Conservation (phyloP, 2,329 filamentous ascomycete species). For the Trichoderma sp. region DNA sequence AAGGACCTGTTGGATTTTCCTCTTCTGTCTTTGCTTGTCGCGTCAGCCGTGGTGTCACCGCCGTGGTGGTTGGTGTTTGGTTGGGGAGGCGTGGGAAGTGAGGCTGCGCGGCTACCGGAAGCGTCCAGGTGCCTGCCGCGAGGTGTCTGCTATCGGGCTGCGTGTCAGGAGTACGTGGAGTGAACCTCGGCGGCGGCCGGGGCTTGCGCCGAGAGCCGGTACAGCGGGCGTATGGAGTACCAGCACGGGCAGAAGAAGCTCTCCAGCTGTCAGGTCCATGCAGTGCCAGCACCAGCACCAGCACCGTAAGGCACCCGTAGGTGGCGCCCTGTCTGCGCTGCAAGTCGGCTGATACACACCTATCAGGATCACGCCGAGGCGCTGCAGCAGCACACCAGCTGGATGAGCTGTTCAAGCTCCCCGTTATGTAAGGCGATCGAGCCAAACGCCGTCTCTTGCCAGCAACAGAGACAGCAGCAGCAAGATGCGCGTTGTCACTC, state of each 20-base stretch:
- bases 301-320: neutral
- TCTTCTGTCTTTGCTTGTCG: neutral
- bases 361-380: no score
- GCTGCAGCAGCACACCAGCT: no score
- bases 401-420: no score
- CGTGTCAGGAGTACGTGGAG: neutral
- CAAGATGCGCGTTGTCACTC: no score
- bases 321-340: neutral
- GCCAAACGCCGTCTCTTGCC: no score
- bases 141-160: neutral
- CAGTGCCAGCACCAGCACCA: neutral
- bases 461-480: no score
- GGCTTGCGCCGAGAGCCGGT: neutral
- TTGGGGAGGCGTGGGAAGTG: neutral
- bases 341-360: no score
- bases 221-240: neutral
- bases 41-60: constrained; percentile 15
- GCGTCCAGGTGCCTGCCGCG: constrained; percentile 6
- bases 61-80: neutral
- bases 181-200: no score
- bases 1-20: neutral
- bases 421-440: no score
- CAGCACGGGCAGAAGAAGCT: no score
- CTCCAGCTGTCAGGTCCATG: neutral
- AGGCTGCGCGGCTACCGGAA: constrained; percentile 26